Evolutionary conservation across 2,329 filamentous ascomycete genomes (phyloP), one percentile per base, ranked within the genome.

Genomic region (Neodidymelliopsis sp.): DNA sequence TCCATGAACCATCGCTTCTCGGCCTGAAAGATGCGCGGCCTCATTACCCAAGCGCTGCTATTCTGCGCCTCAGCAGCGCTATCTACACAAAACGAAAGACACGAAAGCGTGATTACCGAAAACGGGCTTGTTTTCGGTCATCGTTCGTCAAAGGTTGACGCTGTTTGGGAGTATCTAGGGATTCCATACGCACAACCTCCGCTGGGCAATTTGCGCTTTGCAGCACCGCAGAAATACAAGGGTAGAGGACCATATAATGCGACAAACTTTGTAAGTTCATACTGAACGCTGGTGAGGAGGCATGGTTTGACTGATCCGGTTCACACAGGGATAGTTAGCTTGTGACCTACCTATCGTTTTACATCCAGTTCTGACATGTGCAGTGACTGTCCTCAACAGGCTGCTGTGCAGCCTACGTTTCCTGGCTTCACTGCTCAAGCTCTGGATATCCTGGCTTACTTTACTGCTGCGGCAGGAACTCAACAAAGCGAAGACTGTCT

Each of bases 171-270:
- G 29, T 73, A 71, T 36, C 49, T 73, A 6, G 70, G 70, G 0
- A 66, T 72, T 13, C 68, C 64, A 1, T 73, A 66, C 40, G 71
- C 70, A 6, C 45, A 61, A 36, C 63, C 67, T 6, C 70, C 70
- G 6, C 27, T 66, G 2, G 68, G 68, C 4, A 29, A 62, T 6
- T 48, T 71, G 4, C 63, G 70, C 29, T 73, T 69, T 38, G 61
- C 60, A 22, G 40, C 62, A 13, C 66, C 66, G 9, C 47, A 63
- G 18, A 52, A 34, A 7, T 65, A 57, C 31, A 49, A 27, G 9
- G 27, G 10, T 12, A 52, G 52, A 20, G 31, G 18, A 2, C 6
- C 49, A 0, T 56, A 60, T 18, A 44, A 45, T 24, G 62, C 59
- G 2, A 27, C 40, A 10, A 38, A 43, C 2, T 62, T 59, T 24